Base-by-base conservation (phyloP, 169 alveolate genomes). In the Babesia ovis region DNA sequence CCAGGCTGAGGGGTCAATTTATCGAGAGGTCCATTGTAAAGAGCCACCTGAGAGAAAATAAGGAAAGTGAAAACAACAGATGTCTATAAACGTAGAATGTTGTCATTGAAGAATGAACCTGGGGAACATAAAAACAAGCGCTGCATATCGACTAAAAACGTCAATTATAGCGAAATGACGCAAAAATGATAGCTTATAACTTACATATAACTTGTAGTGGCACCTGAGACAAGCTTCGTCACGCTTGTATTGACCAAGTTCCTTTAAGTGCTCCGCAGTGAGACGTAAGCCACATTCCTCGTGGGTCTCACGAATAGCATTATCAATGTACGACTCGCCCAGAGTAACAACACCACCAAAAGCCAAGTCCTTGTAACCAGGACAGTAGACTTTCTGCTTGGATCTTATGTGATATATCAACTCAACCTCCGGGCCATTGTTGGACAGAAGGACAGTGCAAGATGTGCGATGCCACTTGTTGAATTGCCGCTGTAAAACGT, bases 271-370 rank as follows among this genome's bases (percentile, higher is more conserved):
- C 39, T 81, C 92, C 56, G 70, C 83, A 32, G 81, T 34, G 27
- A 77, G 57, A 29, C 32, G 32, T 46, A 85, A 70, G 14, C 92
- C 92, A 29, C 84, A 81, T 60, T 85, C 92, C 69, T 85, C 92
- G 18, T 37, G 45, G 27, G 81, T 48, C 43, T 85, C 92, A 37
- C 86, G 82, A 29, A 80, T 43, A 23, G 92, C 92, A 32, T 76
- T 74, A 9, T 64, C 67, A 27, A 82, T 25, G 67, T 55, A 81
- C 27, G 48, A 50, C 70, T 85, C 92, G 29, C 83, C 83, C 42
- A 55, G 70, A 27, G 92, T 51, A n/a, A 85, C 81, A 29, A 85
- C 90, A 2, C 92, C 92, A 6, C 92, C 92, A 71, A 85, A 85
- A 4, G 84, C 86, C 23, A 85, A 43, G 39, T 83, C 77, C 45